Evolutionary conservation across 1,139 yeast species (phyloP), one percentile per base, ranked within the genome.

Genomic region (Yamadazyma triangularis): DNA sequence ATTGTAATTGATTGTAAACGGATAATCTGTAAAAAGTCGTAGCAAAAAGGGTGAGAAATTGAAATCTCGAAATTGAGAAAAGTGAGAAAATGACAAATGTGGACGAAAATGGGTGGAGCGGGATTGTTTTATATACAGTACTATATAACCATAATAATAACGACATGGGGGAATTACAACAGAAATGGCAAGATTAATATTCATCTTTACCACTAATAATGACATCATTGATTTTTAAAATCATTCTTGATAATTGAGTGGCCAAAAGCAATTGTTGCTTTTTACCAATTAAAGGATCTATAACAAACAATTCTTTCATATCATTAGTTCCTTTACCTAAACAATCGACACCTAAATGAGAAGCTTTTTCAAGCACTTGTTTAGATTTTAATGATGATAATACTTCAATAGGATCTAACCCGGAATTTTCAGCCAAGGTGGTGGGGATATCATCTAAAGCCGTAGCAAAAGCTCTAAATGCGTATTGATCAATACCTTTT

Each of bases 211-310:
- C 95, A 53, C 87, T 84, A 42, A 89, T 83, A 51, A 91, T 91
- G 39, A 91, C 97, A 58, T 91, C 91, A 58, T 91, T 93, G 52
- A 91, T 93, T 71, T 91, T 91, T 56, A 91, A 73, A 41, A 93
- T 88, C 98, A 91, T 93, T 66, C 98, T 77, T 36, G 97, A 88
- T 56, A 91, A 73, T 64, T 91, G 98, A 5, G 98, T 91, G 29
- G 98, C 98, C 57, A 93, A 73, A 54, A 87, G 67, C 44, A 91
- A 74, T 61, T 93, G 99, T 60, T 93, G 97, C 58, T 87, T 87
- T 71, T 91, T 91, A 50, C 98, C 96, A 50, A 91, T 88, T 58
- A 87, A 77, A 34, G 98, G 97, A 60, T 93, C 99, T 48, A 93
- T 87, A 32, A 93, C 95, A 58, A 91, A 93, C 50, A 85, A 70